These are phyloP conservation scores for Neonectria ditissima DNA, from an alignment of 2,329 filamentous ascomycete genomes.

Conservation along the genomic window DNA sequence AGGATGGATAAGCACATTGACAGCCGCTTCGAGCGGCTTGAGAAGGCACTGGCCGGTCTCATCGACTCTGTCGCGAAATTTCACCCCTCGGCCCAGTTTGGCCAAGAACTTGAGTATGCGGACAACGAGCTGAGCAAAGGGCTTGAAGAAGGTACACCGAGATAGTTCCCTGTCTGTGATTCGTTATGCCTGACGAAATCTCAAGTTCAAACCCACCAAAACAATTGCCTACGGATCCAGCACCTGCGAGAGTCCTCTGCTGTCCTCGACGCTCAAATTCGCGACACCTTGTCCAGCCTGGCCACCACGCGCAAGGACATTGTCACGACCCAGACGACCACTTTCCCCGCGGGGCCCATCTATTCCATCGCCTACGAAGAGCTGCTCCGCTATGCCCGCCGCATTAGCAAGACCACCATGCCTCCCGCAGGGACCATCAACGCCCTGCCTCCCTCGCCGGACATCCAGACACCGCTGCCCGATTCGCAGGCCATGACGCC, in stretches of 20 bases:
- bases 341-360: conserved; percentile 62
- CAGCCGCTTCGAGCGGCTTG: conserved; percentile 72
- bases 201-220: conserved; percentile 78
- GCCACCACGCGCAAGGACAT: conserved; percentile 80
- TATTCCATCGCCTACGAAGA: conserved; percentile 76
- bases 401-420: conserved; percentile 83
- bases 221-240: conserved; percentile 76
- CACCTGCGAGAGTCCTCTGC: conserved; percentile 74
- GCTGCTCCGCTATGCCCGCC: conserved; percentile 80
- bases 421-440: conserved; percentile 70
- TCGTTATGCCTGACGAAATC: conserved; percentile 15
- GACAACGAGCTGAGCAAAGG: conserved; percentile 75
- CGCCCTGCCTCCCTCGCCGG: conserved; percentile 48
- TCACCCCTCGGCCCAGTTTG: conserved; percentile 77
- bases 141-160: conserved; percentile 70
- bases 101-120: conserved; percentile 76
- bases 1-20: conserved; percentile 74
- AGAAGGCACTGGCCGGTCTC: conserved; percentile 74
- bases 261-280: conserved; percentile 78
- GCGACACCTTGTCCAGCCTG: conserved; percentile 75
- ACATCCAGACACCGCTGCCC: conserved; percentile 47
- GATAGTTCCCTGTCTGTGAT: background rate
- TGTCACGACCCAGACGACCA: conserved; percentile 69
- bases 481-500: conserved; percentile 50
- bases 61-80: conserved; percentile 87